Conservation (phyloP, 495 filamentous ascomycete genomes). For the Penicillium crystallinum region DNA sequence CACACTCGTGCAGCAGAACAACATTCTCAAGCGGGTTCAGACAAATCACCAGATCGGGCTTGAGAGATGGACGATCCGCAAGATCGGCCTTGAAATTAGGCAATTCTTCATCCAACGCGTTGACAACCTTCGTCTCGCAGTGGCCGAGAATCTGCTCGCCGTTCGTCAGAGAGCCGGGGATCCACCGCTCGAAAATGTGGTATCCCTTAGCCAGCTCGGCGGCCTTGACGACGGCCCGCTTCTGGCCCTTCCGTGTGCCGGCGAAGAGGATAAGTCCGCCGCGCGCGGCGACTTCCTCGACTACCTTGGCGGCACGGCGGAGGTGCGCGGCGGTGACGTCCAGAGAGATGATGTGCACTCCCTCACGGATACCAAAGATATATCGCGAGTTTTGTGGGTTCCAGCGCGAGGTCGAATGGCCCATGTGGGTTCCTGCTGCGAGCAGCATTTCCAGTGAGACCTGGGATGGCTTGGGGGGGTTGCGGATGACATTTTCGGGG, state of each 20-base stretch:
- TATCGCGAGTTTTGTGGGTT: conserved; percentile 92
- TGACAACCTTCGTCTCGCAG: conserved; percentile 63
- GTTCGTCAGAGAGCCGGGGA: conserved; percentile 88
- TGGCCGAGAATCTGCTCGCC: conserved; percentile 74
- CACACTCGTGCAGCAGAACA: conserved; percentile 84
- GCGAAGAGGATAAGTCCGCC: conserved; percentile 89
- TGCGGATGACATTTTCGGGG: conserved; percentile 58
- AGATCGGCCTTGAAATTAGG: conserved; percentile 58
- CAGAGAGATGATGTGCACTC: conserved; percentile 89
- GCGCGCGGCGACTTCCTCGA: conserved; percentile 75
- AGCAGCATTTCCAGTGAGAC: conserved; percentile 89
- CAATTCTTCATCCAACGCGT: conserved; percentile 64
- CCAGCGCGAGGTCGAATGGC: conserved; percentile 89
- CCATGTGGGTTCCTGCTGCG: conserved; percentile 85
- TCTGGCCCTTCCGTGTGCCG: conserved; percentile 76
- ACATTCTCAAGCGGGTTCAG: conserved; percentile 92
- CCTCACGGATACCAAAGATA: conserved; percentile 86
- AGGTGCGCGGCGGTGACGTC: conserved; percentile 83
- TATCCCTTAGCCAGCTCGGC: conserved; percentile 72
- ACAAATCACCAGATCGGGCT: conserved; percentile 88
- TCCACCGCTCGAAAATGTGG: conserved; percentile 93
- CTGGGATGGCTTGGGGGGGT: conserved; percentile 71
- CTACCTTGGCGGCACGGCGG: conserved; percentile 81
- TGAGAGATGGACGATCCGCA: conserved; percentile 55
- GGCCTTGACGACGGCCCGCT: conserved; percentile 69